Evolutionary conservation across 129 eudicot species (phyloP).

Genomic region (Lactuca saligna): DNA sequence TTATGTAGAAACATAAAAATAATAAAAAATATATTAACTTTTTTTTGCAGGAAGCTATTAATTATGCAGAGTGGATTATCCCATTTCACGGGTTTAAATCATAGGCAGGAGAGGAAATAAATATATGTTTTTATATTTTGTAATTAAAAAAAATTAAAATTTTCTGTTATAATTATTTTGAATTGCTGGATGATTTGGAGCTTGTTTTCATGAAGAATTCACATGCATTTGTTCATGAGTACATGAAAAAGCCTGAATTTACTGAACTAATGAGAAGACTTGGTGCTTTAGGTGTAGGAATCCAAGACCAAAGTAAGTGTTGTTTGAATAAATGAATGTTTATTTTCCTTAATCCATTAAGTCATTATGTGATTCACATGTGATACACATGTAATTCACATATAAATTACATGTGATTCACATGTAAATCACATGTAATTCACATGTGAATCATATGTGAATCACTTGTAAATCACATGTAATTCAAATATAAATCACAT

Average conservation of each 20-base stretch:
- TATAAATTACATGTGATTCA: too few species aligned
- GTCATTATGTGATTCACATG: too few species aligned
- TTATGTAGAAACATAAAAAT: background rate
- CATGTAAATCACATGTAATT: too few species aligned
- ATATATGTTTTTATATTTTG: too few species aligned
- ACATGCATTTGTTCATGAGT: constrained; percentile 84
- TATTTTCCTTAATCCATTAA: too few species aligned
- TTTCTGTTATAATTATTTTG: background rate
- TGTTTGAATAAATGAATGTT: too few species aligned
- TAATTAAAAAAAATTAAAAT: too few species aligned
- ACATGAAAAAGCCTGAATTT: constrained; percentile 86
- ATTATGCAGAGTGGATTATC: constrained; percentile 98
- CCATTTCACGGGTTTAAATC: constrained; percentile 82
- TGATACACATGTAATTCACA: too few species aligned
- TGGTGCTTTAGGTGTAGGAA: constrained; percentile 97
- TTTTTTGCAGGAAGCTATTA: constrained; percentile 86
- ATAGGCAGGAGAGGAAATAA: constrained; percentile 89
- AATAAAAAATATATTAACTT: background rate
- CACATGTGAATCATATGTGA: too few species aligned
- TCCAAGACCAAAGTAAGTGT: constrained; percentile 77
- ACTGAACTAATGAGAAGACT: constrained; percentile 91
- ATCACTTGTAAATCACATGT: too few species aligned
- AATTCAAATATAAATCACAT: too few species aligned
- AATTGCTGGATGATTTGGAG: constrained; percentile 81
- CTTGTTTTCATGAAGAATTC: constrained; percentile 85